Base-by-base conservation (phyloP, 176 grass and related monocot species). In the Juncus inflexus region DNA sequence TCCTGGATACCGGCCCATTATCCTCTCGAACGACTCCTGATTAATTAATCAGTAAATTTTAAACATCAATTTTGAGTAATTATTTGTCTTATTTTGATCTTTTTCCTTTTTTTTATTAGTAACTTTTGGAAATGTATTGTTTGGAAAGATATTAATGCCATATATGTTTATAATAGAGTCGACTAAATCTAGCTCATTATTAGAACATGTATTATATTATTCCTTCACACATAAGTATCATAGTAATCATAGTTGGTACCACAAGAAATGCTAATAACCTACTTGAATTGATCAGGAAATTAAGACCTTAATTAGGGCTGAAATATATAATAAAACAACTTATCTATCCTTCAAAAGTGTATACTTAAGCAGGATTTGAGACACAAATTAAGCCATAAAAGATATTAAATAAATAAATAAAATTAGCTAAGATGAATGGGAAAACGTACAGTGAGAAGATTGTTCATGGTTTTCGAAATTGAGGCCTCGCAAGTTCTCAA, bases 1-100 rank as follows among this genome's bases (percentile, higher is more conserved):
- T 62, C 81, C 81, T 2, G 81, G 63, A 50, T 79, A 84, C 10
- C 63, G 56, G 3, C 81, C 81, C 28, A 43, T 59, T 10, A 84
- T 56, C 70, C 81, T 84, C 50, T 75, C 81, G 43, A 84, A 84
- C 5, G 81, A 84, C 69, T 79, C 81, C 81, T 84, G 64, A 2
- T 15, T 15, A 28, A 35, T 9, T 50, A 45, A 74, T 64, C 14
- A 5, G 14, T 15, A 12, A 42, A 16, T 52, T 11, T 40, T 5
- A 57, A 47, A 10, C 19, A 28, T 28, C 3, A 63, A 49, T 4
- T 74, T 62, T 16, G 50, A 43, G n/a, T 50, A 50, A 4, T 39
- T 15, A 12, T 15, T 47, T 74, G 2, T n/a, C 47, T 10, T 9
- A 13, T 50, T 40, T 15, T 40, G 9, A 35, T 36, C 13, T 51